phyloP scores from a whole-genome alignment of 2,329 filamentous ascomycete species.

The Plectosphaerella cucumerina region DNA sequence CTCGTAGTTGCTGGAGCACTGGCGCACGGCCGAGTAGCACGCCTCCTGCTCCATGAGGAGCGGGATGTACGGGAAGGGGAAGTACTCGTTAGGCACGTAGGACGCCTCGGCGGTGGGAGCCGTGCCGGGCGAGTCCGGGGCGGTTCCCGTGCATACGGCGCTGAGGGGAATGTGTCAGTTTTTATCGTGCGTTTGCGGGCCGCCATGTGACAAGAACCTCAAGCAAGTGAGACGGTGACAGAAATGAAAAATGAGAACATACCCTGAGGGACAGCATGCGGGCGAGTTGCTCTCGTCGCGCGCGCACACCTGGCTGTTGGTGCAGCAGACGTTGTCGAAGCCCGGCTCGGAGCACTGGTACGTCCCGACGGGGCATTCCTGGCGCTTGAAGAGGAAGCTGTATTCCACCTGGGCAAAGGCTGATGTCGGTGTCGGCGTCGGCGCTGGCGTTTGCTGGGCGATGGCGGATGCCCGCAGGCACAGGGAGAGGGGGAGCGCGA shows the following conservation, averaged over 20 bases:
- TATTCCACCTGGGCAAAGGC: background rate
- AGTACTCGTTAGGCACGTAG: slow-evolving; percentile 54
- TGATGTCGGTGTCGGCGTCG: background rate
- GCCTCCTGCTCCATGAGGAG: slow-evolving; percentile 48
- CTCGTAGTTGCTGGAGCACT: slow-evolving; percentile 51
- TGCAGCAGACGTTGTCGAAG: slow-evolving; percentile 48
- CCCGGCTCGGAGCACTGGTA: slow-evolving; percentile 43
- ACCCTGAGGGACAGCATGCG: slow-evolving; percentile 52
- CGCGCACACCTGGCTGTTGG: slow-evolving; percentile 44
- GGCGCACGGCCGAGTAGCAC: slow-evolving; percentile 46
- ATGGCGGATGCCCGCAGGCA: background rate
- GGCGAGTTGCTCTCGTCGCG: slow-evolving; percentile 44
- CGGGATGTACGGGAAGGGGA: slow-evolving; percentile 55
- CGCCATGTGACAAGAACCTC: no score
- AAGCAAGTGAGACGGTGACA: background rate
- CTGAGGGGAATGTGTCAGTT: slow-evolving; percentile 21
- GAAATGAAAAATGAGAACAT: slow-evolving; percentile 15
- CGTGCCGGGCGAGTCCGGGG: slow-evolving; percentile 34
- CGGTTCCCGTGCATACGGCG: slow-evolving; percentile 52
- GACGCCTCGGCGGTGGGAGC: slow-evolving; percentile 36
- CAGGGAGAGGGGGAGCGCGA: background rate
- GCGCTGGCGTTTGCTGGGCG: background rate
- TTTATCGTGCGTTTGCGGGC: background rate
- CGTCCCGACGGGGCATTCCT: slow-evolving; percentile 43
- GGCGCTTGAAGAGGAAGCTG: slow-evolving; percentile 9